Evolutionary conservation across 1,284 basidiomycete species (phyloP), one percentile per base, ranked within the genome.

Genomic region (Pseudozyma pruni): DNA sequence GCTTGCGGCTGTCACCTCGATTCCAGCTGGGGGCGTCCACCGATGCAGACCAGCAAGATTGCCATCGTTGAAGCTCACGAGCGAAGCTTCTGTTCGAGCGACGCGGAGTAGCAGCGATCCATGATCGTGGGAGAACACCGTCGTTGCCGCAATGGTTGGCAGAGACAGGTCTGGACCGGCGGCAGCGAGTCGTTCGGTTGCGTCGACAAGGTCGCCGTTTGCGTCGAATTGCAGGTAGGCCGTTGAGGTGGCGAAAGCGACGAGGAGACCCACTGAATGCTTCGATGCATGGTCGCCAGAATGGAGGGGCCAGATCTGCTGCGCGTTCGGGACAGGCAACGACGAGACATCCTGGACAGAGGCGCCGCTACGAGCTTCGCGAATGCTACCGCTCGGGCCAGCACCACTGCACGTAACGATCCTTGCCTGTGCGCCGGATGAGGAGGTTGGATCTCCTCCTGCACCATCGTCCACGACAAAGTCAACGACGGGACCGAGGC

Each of bases 351-450:
- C 89, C 49, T 89, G 86, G 74, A 95, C 88, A 53, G 92, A 90
- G 1, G 92, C 93, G 3, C 94, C 94, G 63, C 89, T 93, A 57
- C 92, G 86, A 9, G 98, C 87, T 23, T 94, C 83, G 34, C 92
- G 89, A 9, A 98, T 80, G 10, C 90, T 90, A 8, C 94, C 94
- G 0, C 89, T 88, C 62, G 89, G 92, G 17, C 87, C 87, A 0
- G 89, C 90, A 2, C 95, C 95, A 2, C 93, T 95, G 68, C 92
- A 93, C 0, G 93, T 91, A 3, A 98, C 88, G 42, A 97, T 87
- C 79, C 94, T 89, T 13, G 87, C 87, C 89, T 91, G 77, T 8
- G 67, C 50, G n/a, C 58, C 51, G 35, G 52, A 45, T 42, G 27
- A 48, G 39, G 40, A 50, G 43, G 70, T 50, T 19, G 35, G 48